These are phyloP conservation scores for Rutstroemia sp. DNA, from an alignment of 2,329 filamentous ascomycete genomes.

Conservation along the genomic window DNA sequence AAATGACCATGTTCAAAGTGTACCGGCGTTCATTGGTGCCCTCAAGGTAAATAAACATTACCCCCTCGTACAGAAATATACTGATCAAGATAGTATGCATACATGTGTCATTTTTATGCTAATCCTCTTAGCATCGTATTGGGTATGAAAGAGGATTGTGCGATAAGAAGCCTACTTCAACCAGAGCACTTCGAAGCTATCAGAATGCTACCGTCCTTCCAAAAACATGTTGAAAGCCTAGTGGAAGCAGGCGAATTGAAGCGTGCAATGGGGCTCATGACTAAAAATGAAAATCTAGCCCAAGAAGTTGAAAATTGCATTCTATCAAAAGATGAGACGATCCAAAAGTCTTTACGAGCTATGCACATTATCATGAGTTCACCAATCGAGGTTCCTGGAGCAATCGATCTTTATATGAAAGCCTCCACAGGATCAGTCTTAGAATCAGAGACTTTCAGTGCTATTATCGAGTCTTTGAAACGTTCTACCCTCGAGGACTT, in stretches of 20 bases:
- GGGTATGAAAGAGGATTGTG: conserved; percentile 31
- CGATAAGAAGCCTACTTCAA: conserved; percentile 37
- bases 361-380: conserved; percentile 38
- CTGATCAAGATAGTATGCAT: conserved; percentile 53
- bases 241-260: conserved; percentile 37
- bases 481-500: conserved; percentile 49
- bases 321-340: conserved; percentile 33
- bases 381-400: conserved; percentile 11
- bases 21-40: conserved; percentile 63
- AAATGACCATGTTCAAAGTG: conserved; percentile 68
- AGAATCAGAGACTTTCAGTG: conserved; percentile 45
- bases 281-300: conserved; percentile 51
- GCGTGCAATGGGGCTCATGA: conserved; percentile 46
- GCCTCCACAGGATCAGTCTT: conserved; percentile 47
- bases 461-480: conserved; percentile 40
- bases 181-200: conserved; percentile 58
- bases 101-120: conserved; percentile 81
- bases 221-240: conserved; percentile 41
- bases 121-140: conserved; percentile 62
- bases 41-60: conserved; percentile 46
- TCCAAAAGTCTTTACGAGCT: conserved; percentile 39
- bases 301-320: conserved; percentile 30
- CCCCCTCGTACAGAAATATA: neutral
- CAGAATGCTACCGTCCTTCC: conserved; percentile 64
- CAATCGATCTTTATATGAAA: conserved; percentile 50